Conservation (phyloP, 2,329 filamentous ascomycete species). For the Amesomyces nigricolor region DNA sequence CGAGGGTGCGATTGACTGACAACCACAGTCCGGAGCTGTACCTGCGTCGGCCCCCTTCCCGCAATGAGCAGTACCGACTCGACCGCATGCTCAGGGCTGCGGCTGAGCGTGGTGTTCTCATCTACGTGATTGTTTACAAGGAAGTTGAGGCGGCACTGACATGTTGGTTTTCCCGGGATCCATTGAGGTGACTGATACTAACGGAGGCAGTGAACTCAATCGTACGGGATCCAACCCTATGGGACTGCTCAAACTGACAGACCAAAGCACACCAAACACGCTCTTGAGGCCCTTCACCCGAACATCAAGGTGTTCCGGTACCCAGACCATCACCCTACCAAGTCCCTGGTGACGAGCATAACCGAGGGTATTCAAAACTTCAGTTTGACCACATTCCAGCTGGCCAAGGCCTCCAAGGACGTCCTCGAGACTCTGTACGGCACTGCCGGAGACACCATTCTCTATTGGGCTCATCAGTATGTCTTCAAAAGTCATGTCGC, state of each 20-base stretch:
- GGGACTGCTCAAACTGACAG: conserved; percentile 6
- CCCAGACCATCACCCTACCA: conserved; percentile 77
- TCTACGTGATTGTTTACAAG: conserved; percentile 89
- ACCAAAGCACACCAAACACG: conserved; percentile 69
- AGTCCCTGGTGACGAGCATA: conserved; percentile 61
- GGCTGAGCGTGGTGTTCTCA: conserved; percentile 74
- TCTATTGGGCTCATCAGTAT: conserved; percentile 83
- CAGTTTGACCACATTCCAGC: conserved; percentile 44
- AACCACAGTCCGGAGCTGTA: conserved; percentile 69
- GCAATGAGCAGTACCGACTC: conserved; percentile 76
- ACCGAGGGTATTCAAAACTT: conserved; percentile 53
- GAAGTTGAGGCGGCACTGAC: conserved; percentile 79
- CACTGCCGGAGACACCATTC: conserved; percentile 69
- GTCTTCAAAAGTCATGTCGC: neutral
- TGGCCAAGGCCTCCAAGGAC: conserved; percentile 64
- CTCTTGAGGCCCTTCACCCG: conserved; percentile 67
- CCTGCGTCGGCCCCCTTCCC: conserved; percentile 72
- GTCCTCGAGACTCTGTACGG: conserved; percentile 76
- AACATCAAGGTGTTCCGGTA: conserved; percentile 89
- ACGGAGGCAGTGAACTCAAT: conserved; percentile 27
- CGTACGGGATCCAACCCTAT: conserved; percentile 15
- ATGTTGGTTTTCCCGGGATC: conserved; percentile 47
- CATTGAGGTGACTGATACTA: conserved; percentile 13
- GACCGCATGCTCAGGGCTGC: conserved; percentile 78
- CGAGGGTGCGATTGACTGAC: conserved; percentile 6